Conservation (phyloP, 352 stramenopile species). For the Globisporangium okanoganense region DNA sequence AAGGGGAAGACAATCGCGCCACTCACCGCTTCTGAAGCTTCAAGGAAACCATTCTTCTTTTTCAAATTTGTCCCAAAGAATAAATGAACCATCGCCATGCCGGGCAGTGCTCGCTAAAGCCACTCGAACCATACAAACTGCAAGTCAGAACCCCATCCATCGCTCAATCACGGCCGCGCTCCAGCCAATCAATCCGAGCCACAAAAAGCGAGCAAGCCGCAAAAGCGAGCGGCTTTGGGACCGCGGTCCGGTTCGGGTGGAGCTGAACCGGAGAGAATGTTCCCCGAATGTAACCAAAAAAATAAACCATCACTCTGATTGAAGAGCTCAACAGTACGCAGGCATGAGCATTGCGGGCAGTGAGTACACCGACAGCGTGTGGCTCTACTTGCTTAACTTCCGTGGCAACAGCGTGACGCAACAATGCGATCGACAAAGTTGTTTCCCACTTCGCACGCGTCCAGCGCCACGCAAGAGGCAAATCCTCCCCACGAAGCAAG, state of each 20-base stretch:
- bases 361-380: no score
- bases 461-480: neutral
- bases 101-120: neutral
- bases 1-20: neutral
- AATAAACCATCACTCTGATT: neutral
- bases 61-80: constrained; percentile 85
- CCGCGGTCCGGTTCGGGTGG: constrained; percentile 1
- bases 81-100: constrained; percentile 28
- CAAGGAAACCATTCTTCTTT: constrained; percentile 86
- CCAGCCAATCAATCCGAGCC: constrained; percentile 18
- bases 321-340: neutral
- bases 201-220: neutral
- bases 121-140: constrained; percentile 14
- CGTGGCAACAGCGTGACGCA: neutral
- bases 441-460: neutral
- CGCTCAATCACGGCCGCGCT: neutral
- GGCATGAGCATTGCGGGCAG: no score
- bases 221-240: neutral
- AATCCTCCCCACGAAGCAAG: no score
- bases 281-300: neutral
- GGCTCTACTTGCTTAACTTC: neutral
- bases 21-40: constrained; percentile 90
- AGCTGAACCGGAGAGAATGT: constrained; percentile 8
- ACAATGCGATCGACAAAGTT: neutral
- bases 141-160: constrained; percentile 13